These are phyloP conservation scores for Lasiosphaeriaceae sp. DNA, from an alignment of 495 filamentous ascomycete genomes.

Conservation along the genomic window DNA sequence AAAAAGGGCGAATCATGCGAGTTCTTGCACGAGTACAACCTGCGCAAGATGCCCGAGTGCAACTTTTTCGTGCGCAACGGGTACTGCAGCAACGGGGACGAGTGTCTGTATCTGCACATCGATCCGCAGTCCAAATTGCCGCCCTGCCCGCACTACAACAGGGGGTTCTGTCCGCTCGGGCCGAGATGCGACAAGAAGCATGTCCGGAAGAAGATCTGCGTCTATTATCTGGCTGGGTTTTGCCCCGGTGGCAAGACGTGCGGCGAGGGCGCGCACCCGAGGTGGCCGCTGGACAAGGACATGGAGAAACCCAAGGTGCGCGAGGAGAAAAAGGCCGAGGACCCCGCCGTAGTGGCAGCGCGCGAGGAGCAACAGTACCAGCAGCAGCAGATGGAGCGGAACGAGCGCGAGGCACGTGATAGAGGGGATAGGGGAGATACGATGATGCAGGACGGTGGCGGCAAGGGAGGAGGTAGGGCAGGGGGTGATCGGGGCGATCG, in stretches of 20 bases:
- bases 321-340: constrained; percentile 53
- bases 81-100: constrained; percentile 93
- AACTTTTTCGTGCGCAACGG: constrained; percentile 84
- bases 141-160: constrained; percentile 89
- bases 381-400: constrained; percentile 7
- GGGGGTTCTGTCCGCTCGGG: constrained; percentile 91
- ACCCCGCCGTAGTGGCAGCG: constrained; percentile 10
- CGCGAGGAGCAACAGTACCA: constrained; percentile 15
- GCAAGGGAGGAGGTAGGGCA: constrained; percentile 13
- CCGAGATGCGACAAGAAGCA: constrained; percentile 84
- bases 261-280: constrained; percentile 73
- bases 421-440: constrained; percentile 9
- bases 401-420: not conserved
- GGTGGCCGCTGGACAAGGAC: constrained; percentile 59
- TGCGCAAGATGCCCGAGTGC: constrained; percentile 96
- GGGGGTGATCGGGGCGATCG: too few relatives aligned
- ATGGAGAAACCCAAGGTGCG: constrained; percentile 69
- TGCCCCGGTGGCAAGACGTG: constrained; percentile 75
- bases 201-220: constrained; percentile 69
- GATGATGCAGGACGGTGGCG: constrained; percentile 16
- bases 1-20: constrained; percentile 96
- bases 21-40: constrained; percentile 97
- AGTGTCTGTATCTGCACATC: constrained; percentile 94
- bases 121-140: constrained; percentile 76
- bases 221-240: constrained; percentile 90